These are phyloP conservation scores for Pisolithus orientalis DNA, from an alignment of 768 basidiomycete species.

Conservation along the genomic window DNA sequence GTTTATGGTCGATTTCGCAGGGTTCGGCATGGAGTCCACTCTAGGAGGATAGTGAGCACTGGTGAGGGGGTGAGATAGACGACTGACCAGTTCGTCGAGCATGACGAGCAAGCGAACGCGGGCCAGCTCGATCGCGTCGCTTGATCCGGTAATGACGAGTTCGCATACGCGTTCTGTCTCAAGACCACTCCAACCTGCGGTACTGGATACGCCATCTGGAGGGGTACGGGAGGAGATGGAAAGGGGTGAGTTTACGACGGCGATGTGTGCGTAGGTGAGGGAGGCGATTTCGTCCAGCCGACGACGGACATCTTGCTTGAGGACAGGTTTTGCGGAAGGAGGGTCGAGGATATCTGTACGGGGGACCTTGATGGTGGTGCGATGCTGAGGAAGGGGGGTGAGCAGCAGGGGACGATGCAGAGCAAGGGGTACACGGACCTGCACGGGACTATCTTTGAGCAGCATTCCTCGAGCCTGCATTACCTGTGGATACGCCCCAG, in stretches of 20 bases:
- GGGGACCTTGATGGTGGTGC: conserved; percentile 81
- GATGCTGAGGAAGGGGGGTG: conserved; percentile 46
- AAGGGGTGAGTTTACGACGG: conserved; percentile 83
- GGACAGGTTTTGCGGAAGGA: conserved; percentile 65
- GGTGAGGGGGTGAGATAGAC: neutral
- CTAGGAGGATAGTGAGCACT: conserved; percentile 31
- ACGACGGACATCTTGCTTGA: conserved; percentile 77
- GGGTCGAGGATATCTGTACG: conserved; percentile 92
- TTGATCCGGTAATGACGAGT: conserved; percentile 81
- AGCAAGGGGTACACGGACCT: conserved; percentile 39
- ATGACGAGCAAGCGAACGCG: conserved; percentile 88
- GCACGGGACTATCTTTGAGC: conserved; percentile 82
- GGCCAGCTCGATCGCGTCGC: conserved; percentile 87
- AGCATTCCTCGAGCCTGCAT: conserved; percentile 86
- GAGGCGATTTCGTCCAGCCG: conserved; percentile 92
- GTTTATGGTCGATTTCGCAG: conserved; percentile 91
- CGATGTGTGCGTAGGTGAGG: conserved; percentile 88
- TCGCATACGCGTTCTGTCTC: conserved; percentile 95
- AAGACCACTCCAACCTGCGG: conserved; percentile 80
- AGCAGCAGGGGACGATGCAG: conserved; percentile 8
- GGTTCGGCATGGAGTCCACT: conserved; percentile 86
- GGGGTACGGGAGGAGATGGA: conserved; percentile 70
- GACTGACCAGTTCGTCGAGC: conserved; percentile 86
- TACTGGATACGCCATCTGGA: conserved; percentile 70
- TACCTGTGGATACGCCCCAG: conserved; percentile 89